Evolutionary conservation across 2,329 filamentous ascomycete species (phyloP).

Genomic region (Fusarium nisikadoi): DNA sequence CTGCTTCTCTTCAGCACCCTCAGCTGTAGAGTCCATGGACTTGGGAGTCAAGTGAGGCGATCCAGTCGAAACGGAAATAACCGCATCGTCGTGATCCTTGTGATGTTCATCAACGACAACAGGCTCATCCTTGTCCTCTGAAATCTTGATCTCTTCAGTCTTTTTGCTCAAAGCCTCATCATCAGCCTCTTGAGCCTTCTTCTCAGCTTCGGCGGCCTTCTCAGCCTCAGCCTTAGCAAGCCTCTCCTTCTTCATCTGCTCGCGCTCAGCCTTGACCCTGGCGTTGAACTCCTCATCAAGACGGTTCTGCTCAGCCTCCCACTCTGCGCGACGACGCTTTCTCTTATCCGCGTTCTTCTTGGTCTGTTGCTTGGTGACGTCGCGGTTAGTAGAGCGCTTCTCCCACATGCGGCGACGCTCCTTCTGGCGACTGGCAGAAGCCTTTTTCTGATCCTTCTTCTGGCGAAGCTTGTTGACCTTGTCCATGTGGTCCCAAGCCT

Average conservation of each 20-base stretch:
- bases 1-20: slow-evolving; percentile 47
- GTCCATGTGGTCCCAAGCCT: slow-evolving; percentile 63
- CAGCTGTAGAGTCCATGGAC: slow-evolving; percentile 43
- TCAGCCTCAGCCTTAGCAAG: slow-evolving; percentile 27
- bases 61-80: slow-evolving; percentile 46
- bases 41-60: slow-evolving; percentile 50
- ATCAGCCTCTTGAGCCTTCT: slow-evolving; percentile 26
- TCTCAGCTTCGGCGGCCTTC: slow-evolving; percentile 34
- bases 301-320: slow-evolving; percentile 42
- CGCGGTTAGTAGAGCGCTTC: slow-evolving; percentile 57
- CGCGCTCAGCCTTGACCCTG: slow-evolving; percentile 29
- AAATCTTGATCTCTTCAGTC: slow-evolving; percentile 18
- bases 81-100: slow-evolving; percentile 38
- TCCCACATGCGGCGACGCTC: slow-evolving; percentile 62
- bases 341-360: slow-evolving; percentile 54
- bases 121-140: slow-evolving; percentile 16
- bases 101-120: slow-evolving; percentile 23
- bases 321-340: slow-evolving; percentile 43
- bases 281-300: slow-evolving; percentile 47
- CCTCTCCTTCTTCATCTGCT: slow-evolving; percentile 32
- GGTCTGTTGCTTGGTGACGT: slow-evolving; percentile 55
- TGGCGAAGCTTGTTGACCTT: slow-evolving; percentile 62
- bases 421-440: slow-evolving; percentile 56
- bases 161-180: slow-evolving; percentile 40
- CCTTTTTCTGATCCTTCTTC: slow-evolving; percentile 61